Conservation (phyloP, 2,329 filamentous ascomycete species). For the Epichloe gansuensis region DNA sequence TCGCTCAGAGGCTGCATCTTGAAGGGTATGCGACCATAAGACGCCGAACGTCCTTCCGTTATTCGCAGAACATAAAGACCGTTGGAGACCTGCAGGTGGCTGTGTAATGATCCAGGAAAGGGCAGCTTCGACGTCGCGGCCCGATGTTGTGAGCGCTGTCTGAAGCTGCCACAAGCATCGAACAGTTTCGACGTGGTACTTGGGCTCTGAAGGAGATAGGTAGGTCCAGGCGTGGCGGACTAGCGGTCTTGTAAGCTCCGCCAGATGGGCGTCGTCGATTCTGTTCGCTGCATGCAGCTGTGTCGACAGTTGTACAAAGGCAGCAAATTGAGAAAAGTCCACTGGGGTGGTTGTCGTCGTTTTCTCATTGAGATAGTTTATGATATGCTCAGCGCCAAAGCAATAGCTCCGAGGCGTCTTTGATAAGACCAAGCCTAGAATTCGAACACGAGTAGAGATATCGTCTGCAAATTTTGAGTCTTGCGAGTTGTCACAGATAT, state of each 20-base stretch:
- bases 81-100: background rate
- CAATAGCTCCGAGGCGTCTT: conserved; percentile 34
- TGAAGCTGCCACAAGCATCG: conserved; percentile 80
- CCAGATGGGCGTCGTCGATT: conserved; percentile 39
- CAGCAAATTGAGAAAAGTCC: conserved; percentile 43
- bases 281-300: conserved; percentile 42
- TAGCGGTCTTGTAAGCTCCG: conserved; percentile 51
- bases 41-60: conserved; percentile 57
- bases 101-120: conserved; percentile 53
- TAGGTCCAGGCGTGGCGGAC: conserved; percentile 67
- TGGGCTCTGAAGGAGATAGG: conserved; percentile 69
- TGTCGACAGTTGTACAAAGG: conserved; percentile 43
- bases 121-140: conserved; percentile 68
- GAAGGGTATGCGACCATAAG: conserved; percentile 69
- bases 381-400: conserved; percentile 32
- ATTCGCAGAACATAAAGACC: conserved; percentile 31
- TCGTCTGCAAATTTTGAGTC: conserved; percentile 29
- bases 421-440: conserved; percentile 44
- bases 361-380: conserved; percentile 37
- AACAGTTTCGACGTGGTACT: conserved; percentile 89
- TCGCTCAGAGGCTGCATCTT: conserved; percentile 44
- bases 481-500: conserved; percentile 35
- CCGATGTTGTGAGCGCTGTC: conserved; percentile 49
- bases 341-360: conserved; percentile 27
- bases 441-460: conserved; percentile 43